Evolutionary conservation across 2,329 filamentous ascomycete genomes (phyloP).

Genomic region (Allantophomopsis lycopodina): DNA sequence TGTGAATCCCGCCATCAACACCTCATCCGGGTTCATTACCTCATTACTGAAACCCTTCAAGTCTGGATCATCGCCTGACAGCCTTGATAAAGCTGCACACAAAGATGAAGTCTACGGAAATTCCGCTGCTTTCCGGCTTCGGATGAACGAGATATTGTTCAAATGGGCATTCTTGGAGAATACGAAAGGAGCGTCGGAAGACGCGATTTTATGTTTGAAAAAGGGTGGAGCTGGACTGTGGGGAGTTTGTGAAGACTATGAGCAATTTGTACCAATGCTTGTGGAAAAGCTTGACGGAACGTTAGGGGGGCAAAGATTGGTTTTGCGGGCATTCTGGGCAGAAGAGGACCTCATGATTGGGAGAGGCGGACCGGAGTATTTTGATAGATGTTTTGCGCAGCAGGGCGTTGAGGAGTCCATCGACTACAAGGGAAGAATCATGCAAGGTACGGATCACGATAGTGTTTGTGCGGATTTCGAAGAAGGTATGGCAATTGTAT

Average conservation of each 20-base stretch:
- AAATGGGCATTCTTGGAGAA: conserved; percentile 12
- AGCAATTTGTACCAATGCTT: neutral
- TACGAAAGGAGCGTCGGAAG: conserved; percentile 13
- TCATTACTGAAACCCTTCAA: neutral
- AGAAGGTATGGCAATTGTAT: too few species aligned
- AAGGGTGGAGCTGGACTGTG: conserved; percentile 7
- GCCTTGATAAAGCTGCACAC: conserved; percentile 7
- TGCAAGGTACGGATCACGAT: too few species aligned
- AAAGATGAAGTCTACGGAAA: conserved; percentile 4
- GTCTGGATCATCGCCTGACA: neutral
- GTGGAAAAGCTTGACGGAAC: neutral
- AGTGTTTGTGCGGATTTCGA: too few species aligned
- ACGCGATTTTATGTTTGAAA: conserved; percentile 14
- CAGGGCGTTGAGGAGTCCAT: too few species aligned
- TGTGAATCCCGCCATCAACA: neutral
- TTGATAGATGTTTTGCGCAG: too few species aligned
- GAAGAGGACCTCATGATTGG: too few species aligned
- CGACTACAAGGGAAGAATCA: too few species aligned
- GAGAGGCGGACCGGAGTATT: too few species aligned
- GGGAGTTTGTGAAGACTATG: conserved; percentile 4
- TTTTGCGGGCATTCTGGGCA: too few species aligned
- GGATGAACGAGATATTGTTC: neutral
- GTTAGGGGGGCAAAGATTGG: too few species aligned
- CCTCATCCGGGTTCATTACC: neutral
- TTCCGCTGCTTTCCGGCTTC: conserved; percentile 2